Evolutionary conservation across 306 rosid species (phyloP).

Genomic region (Luffa acutangula): DNA sequence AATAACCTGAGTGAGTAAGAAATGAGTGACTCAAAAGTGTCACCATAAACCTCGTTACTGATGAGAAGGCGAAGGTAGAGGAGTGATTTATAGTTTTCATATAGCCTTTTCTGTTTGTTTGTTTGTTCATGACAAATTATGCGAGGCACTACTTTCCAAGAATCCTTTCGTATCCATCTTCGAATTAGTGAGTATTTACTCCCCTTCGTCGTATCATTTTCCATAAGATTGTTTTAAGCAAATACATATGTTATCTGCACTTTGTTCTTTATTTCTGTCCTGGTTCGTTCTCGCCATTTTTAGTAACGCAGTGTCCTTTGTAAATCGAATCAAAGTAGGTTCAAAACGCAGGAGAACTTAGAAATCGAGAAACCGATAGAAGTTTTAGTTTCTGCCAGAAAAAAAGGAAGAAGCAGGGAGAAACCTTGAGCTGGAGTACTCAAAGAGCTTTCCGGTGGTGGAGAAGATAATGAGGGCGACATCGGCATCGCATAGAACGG

Average conservation of each 20-base stretch:
- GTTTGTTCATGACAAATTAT: neutral
- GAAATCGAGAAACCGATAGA: neutral
- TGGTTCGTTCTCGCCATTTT: neutral
- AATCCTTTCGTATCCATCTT: neutral
- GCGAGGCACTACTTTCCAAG: neutral
- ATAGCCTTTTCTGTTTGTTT: neutral
- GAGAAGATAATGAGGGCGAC: slow-evolving; percentile 77
- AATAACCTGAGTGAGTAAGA: neutral
- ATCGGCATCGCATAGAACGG: slow-evolving; percentile 91
- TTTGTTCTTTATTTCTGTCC: neutral
- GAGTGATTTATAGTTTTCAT: neutral
- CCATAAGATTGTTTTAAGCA: neutral
- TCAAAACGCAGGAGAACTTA: neutral
- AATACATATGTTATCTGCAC: neutral
- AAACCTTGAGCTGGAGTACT: slow-evolving; percentile 73
- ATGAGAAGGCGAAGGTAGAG: neutral
- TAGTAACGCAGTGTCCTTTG: neutral
- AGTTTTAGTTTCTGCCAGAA: neutral
- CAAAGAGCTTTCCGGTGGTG: slow-evolving; percentile 76
- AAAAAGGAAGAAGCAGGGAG: neutral
- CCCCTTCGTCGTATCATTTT: neutral
- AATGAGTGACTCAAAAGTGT: neutral
- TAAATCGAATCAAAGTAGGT: neutral
- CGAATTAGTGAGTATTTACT: neutral
- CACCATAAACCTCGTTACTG: neutral